Conservation (phyloP, 1,284 basidiomycete species). For the Singerocomus inundabilis region DNA sequence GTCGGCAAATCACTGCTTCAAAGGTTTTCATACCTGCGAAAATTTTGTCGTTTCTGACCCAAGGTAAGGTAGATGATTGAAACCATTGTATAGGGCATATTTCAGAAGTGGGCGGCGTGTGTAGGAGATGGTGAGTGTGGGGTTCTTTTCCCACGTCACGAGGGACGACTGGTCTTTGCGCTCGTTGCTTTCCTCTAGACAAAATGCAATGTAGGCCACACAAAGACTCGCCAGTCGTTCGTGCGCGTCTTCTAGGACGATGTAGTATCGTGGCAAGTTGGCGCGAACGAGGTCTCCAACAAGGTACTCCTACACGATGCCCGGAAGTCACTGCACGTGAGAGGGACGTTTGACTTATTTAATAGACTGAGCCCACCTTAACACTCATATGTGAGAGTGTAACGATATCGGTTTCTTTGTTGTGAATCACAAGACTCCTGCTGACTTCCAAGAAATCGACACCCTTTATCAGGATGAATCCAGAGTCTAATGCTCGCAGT, state of each 20-base stretch:
- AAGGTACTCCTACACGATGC: constrained; percentile 9
- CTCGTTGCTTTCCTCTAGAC: constrained; percentile 3
- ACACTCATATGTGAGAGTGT: too few species aligned
- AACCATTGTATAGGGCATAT: constrained; percentile 10
- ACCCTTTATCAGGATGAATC: background rate
- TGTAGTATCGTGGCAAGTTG: constrained; percentile 3
- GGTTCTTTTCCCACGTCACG: background rate
- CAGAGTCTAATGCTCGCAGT: constrained; percentile 6
- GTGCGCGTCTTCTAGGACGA: constrained; percentile 6
- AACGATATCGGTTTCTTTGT: constrained; percentile 5
- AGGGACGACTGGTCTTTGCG: background rate
- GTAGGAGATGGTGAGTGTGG: background rate
- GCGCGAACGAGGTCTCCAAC: constrained; percentile 5
- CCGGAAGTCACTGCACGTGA: background rate
- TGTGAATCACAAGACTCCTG: constrained; percentile 7
- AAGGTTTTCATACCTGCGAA: background rate
- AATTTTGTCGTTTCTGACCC: background rate
- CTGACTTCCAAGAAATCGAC: constrained; percentile 4
- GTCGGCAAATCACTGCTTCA: background rate
- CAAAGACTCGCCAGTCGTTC: constrained; percentile 8
- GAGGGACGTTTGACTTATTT: background rate
- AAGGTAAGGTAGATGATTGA: constrained; percentile 8
- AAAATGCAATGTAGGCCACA: constrained; percentile 9
- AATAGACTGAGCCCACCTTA: background rate
- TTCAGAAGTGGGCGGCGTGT: background rate